phyloP scores from a whole-genome alignment of 164 flowering plant species.

The Berberis vulgaris region DNA sequence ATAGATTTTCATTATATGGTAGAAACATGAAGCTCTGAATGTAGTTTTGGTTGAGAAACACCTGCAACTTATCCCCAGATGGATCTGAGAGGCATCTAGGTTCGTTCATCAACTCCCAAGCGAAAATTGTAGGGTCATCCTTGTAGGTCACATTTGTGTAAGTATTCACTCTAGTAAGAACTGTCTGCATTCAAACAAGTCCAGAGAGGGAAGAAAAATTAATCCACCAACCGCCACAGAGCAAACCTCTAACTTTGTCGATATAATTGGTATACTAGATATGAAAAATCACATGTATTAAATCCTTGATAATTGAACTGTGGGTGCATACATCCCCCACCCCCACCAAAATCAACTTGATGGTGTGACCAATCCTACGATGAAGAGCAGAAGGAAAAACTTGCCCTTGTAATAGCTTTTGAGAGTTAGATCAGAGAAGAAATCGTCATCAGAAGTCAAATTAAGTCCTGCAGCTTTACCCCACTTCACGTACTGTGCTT shows the following conservation, averaged over 20 bases:
- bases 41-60: slow-evolving; percentile 7
- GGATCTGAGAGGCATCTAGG: slow-evolving; percentile 75
- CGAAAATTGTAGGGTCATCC: slow-evolving; percentile 89
- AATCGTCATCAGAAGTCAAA: slow-evolving; percentile 75
- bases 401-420: slow-evolving; percentile 70
- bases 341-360: too few relatives aligned
- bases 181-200: slow-evolving; percentile 28
- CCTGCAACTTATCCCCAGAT: slow-evolving; percentile 73
- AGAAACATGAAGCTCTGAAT: neutral
- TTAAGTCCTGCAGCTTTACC: slow-evolving; percentile 82
- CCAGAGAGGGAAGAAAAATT: neutral
- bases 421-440: slow-evolving; percentile 73
- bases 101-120: slow-evolving; percentile 90
- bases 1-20: neutral
- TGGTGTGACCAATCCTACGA: too few relatives aligned
- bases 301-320: too few relatives aligned
- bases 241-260: too few relatives aligned
- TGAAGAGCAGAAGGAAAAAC: neutral
- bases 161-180: slow-evolving; percentile 83
- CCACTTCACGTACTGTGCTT: slow-evolving; percentile 90
- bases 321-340: too few relatives aligned
- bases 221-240: too few relatives aligned
- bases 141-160: slow-evolving; percentile 76
- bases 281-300: too few relatives aligned
- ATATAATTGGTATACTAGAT: too few relatives aligned